These are phyloP conservation scores for Polytrichum commune DNA, from an alignment of 225 moss, liverwort and hornwort species.

Conservation along the genomic window DNA sequence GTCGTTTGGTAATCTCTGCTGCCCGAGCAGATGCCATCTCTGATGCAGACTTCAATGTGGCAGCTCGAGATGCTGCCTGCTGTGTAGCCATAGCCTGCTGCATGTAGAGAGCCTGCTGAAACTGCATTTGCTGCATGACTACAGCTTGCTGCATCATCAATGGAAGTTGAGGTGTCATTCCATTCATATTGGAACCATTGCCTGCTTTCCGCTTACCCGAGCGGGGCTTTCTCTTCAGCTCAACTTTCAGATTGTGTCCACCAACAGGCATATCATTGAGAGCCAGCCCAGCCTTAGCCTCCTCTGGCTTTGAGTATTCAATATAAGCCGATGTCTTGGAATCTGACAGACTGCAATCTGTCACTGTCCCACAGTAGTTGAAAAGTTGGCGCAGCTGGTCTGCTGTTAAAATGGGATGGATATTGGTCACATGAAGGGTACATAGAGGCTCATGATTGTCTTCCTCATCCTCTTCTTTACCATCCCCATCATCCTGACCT, in stretches of 20 bases:
- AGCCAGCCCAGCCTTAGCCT: conserved; percentile 83
- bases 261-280: conserved; percentile 96
- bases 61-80: conserved; percentile 95
- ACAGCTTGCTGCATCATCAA: conserved; percentile 99
- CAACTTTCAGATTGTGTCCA: conserved; percentile 85
- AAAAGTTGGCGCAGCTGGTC: conserved; percentile 93
- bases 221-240: conserved; percentile 74
- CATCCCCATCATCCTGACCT: conserved; percentile 72
- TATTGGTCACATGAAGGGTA: conserved; percentile 82
- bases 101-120: conserved; percentile 99
- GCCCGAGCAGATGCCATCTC: conserved; percentile 98
- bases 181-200: conserved; percentile 53
- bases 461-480: conserved; percentile 63
- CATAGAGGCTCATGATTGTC: conserved; percentile 61
- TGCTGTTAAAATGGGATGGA: conserved; percentile 78
- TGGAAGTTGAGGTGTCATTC: conserved; percentile 82
- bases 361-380: conserved; percentile 88
- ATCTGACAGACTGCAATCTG: conserved; percentile 84
- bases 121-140: conserved; percentile 99
- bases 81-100: conserved; percentile 96
- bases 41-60: conserved; percentile 94
- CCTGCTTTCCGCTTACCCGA: conserved; percentile 64
- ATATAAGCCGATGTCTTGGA: conserved; percentile 88
- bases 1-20: conserved; percentile 87
- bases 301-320: conserved; percentile 87